Conservation (phyloP, 2,329 filamentous ascomycete genomes). For the Drechmeria coniospora region DNA sequence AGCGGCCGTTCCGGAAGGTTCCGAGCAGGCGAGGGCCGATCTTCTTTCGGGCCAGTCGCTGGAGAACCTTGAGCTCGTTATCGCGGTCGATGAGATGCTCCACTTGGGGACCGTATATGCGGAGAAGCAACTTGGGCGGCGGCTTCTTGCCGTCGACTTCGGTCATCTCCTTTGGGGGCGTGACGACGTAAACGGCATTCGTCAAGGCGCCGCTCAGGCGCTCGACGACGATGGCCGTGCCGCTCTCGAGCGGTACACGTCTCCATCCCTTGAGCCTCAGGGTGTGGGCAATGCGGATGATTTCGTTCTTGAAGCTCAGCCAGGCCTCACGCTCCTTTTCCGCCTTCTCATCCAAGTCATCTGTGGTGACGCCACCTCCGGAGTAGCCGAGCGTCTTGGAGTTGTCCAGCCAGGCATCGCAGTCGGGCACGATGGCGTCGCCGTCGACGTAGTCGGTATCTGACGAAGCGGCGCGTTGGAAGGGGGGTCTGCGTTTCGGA, state of each 20-base stretch:
- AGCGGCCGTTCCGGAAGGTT: slow-evolving; percentile 86
- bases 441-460: slow-evolving; percentile 76
- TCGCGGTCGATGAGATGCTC: slow-evolving; percentile 93
- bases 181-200: slow-evolving; percentile 91
- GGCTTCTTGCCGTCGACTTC: slow-evolving; percentile 24
- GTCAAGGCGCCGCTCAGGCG: slow-evolving; percentile 82
- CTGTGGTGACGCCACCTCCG: slow-evolving; percentile 28
- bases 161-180: slow-evolving; percentile 52
- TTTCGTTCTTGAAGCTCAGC: slow-evolving; percentile 81
- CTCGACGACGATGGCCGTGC: slow-evolving; percentile 53
- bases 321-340: slow-evolving; percentile 63
- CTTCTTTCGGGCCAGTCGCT: slow-evolving; percentile 74
- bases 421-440: slow-evolving; percentile 70
- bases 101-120: slow-evolving; percentile 88
- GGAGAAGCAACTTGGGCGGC: slow-evolving; percentile 61
- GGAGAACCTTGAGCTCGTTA: slow-evolving; percentile 72
- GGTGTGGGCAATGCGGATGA: slow-evolving; percentile 78
- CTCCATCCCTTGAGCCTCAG: slow-evolving; percentile 85
- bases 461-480: slow-evolving; percentile 45
- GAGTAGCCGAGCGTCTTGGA: slow-evolving; percentile 71
- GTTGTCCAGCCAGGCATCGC: slow-evolving; percentile 77
- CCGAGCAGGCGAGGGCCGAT: slow-evolving; percentile 86
- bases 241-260: slow-evolving; percentile 56
- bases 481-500: slow-evolving; percentile 23
- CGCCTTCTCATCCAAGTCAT: slow-evolving; percentile 27